Percentiles rank a stretch among this genome's conserved stretches.
Evolutionary conservation across 1,284 basidiomycete species (phyloP).

Genomic region (Apiotrichum mycotoxinovorans): DNA sequence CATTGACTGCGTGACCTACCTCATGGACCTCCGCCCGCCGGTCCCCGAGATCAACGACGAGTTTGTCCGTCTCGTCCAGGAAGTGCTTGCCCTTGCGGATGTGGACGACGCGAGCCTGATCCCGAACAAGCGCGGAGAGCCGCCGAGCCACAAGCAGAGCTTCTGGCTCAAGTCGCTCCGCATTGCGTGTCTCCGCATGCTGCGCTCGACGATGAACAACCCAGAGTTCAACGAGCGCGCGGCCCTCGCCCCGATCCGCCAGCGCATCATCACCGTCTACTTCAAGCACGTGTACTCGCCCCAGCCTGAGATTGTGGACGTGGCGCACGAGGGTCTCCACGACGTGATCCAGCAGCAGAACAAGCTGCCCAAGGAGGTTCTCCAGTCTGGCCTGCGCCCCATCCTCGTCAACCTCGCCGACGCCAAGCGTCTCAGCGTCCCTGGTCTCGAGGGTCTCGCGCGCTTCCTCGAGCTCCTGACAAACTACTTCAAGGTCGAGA

Average conservation of each 20-base stretch:
- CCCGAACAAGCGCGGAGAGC: constrained; percentile 55
- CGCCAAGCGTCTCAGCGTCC: constrained; percentile 88
- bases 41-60: constrained; percentile 89
- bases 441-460: constrained; percentile 90
- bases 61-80: constrained; percentile 84
- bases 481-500: constrained; percentile 99
- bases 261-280: constrained; percentile 90
- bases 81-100: constrained; percentile 91
- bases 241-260: constrained; percentile 64
- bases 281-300: constrained; percentile 98
- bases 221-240: constrained; percentile 87
- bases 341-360: constrained; percentile 86
- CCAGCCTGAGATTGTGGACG: constrained; percentile 89
- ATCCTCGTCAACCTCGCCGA: constrained; percentile 98
- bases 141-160: constrained; percentile 71
- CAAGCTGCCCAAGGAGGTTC: constrained; percentile 88
- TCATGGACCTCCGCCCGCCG: constrained; percentile 75
- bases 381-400: constrained; percentile 91
- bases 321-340: constrained; percentile 88
- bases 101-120: constrained; percentile 85
- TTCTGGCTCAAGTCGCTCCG: constrained; percentile 84
- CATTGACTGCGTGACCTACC: constrained; percentile 95
- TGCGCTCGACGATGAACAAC: constrained; percentile 91
- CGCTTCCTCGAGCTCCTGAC: constrained; percentile 92
- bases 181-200: constrained; percentile 89